Percentiles rank a stretch among this genome's conserved stretches.
These are phyloP conservation scores for Hibiscus tridactylites DNA, from an alignment of 345 rosid species.

Conservation along the genomic window DNA sequence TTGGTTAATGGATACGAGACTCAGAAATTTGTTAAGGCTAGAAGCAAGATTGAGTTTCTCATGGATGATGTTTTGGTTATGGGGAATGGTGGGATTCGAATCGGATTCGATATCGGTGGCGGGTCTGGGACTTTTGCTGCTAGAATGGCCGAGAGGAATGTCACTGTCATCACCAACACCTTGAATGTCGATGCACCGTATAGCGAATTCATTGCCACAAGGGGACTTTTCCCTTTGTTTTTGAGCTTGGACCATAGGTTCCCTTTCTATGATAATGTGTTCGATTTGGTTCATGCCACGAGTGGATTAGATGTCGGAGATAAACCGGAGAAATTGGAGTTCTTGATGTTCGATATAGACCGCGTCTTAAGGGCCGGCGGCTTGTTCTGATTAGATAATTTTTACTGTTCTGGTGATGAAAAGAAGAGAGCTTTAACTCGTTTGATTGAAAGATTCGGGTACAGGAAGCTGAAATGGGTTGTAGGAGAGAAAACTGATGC, in stretches of 20 bases:
- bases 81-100: conserved; percentile 67
- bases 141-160: conserved; percentile 88
- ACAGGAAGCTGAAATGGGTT: conserved; percentile 93
- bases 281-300: conserved; percentile 66
- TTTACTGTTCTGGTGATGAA: conserved; percentile 53
- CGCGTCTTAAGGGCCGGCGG: conserved; percentile 41
- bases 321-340: conserved; percentile 73
- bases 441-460: conserved; percentile 74
- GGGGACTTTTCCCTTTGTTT: conserved; percentile 82
- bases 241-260: conserved; percentile 88
- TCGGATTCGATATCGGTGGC: conserved; percentile 81
- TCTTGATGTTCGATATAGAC: conserved; percentile 90
- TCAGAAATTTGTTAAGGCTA: conserved; percentile 60
- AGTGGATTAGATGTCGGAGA: conserved; percentile 65
- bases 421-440: conserved; percentile 68
- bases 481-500: conserved; percentile 63
- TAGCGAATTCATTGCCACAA: conserved; percentile 73
- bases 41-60: conserved; percentile 71
- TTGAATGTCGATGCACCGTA: conserved; percentile 74
- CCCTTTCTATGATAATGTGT: conserved; percentile 82
- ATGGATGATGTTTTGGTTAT: conserved; percentile 66
- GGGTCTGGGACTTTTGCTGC: conserved; percentile 92
- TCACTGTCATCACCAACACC: conserved; percentile 61
- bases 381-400: conserved; percentile 56
- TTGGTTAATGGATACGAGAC: conserved; percentile 43